Percentiles rank a stretch among this genome's conserved stretches.
Evolutionary conservation across 129 eudicot species (phyloP).

Genomic region (Flaveria sonorensis): DNA sequence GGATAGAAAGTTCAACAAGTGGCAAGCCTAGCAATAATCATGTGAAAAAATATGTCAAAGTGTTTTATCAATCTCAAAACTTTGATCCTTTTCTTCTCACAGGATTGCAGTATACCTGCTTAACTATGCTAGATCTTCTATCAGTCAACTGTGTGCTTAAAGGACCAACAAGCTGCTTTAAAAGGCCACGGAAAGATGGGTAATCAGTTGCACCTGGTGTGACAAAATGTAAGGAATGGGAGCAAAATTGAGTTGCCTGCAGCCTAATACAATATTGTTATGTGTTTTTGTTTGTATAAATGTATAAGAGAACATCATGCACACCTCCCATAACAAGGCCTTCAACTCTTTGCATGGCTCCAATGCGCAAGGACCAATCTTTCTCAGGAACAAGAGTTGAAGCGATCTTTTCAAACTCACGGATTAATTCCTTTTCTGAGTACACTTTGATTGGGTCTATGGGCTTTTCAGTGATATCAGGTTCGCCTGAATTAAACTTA

Average conservation of each 20-base stretch:
- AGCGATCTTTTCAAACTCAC: slow-evolving; percentile 91
- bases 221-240: slow-evolving; percentile 22
- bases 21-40: slow-evolving; percentile 70
- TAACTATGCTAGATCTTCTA: slow-evolving; percentile 95
- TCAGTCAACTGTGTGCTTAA: slow-evolving; percentile 87
- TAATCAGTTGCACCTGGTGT: slow-evolving; percentile 85
- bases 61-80: slow-evolving; percentile 10
- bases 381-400: slow-evolving; percentile 86
- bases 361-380: slow-evolving; percentile 96
- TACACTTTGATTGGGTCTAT: slow-evolving; percentile 89
- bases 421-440: slow-evolving; percentile 87
- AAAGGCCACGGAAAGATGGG: slow-evolving; percentile 87
- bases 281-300: background rate
- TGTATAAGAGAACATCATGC: background rate
- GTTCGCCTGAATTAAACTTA: slow-evolving; percentile 54
- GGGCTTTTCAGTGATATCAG: slow-evolving; percentile 89
- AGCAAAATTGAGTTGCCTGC: background rate
- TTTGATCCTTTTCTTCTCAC: slow-evolving; percentile 1
- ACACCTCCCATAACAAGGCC: slow-evolving; percentile 97
- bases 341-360: slow-evolving; percentile 97
- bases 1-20: slow-evolving; percentile 75
- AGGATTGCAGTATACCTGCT: slow-evolving; percentile 60
- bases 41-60: background rate
- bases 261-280: background rate
- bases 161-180: slow-evolving; percentile 94